Base-by-base conservation (phyloP, 495 filamentous ascomycete genomes). In the Viridothelium virens region DNA sequence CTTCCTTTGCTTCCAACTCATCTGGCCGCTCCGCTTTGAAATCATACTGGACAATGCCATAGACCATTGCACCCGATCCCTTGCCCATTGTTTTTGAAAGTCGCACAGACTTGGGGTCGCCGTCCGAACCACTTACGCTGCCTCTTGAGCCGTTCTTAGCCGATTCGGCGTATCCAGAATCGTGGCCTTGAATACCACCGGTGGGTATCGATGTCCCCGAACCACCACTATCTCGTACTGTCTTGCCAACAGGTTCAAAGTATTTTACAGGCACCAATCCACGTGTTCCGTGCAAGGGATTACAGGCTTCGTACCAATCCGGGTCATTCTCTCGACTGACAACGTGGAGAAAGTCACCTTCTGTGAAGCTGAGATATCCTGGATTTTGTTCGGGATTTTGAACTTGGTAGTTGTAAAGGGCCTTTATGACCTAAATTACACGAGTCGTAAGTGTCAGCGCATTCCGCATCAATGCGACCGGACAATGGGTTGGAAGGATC, bases 251-350 rank as follows among this genome's bases (percentile, higher is more conserved):
- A 12, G 88, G 81, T 76, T 97, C 91, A 77, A 98, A 98, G 80
- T 89, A 96, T 36, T 87, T 82, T 44, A 96, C 94, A 7, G 94
- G 94, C 53, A 98, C 94, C 65, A 98, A 83, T 68, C 94, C 94
- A 68, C 91, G 87, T 48, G 91, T 90, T 77, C 86, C 87, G 72
- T 91, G 90, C 70, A 96, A 85, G 66, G 94, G 94, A 77, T 98
- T 98, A 80, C 92, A 97, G 18, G 94, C 94, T 80, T 97, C 94
- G 82, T 97, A 98, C 94, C 94, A 98, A 75, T 96, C 90, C 25
- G 77, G 76, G 74, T 97, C 92, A 81, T 97, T 87, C 79, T 97
- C 94, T 72, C 93, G 89, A 73, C 91, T 92, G 76, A 97, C 92
- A 65, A 98, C 95, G 80, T 97, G 93, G 77, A 98, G 96, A 78